Evolutionary conservation across 2,329 filamentous ascomycete genomes (phyloP), one percentile per base, ranked within the genome.

Genomic region (Talaromyces sp.): DNA sequence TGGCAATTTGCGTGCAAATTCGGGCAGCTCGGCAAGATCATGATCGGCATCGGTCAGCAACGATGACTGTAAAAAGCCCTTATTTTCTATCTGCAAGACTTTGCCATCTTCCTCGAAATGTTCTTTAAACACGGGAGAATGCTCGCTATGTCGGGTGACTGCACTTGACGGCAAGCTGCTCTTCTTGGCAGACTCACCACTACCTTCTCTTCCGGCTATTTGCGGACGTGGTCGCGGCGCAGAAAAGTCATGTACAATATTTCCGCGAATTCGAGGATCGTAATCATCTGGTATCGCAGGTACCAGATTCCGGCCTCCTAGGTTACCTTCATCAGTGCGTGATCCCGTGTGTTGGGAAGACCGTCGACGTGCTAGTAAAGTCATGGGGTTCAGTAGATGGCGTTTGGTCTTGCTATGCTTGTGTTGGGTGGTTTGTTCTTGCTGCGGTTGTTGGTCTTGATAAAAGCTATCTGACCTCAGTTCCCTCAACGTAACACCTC

Each of bases 181-280:
- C 62, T 60, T 14, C 64, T 63, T 56, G 25, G 11, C n/a, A 16
- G 52, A 55, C 25, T 62, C 58, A 21, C 58, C 23, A 40, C 52
- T 44, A n/a, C 28, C 57, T n/a, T 63, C 60, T 50, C 64, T 64
- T 46, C 64, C 65, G 35, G 68, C 66, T n/a, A 75, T 61, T 65
- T 76, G 74, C 8, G 74, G 71, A 60, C 81, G 80, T 46, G 80
- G 75, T 58, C 84, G 78, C 5, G 86, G 86, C 3, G 82, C 84
- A 56, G 84, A 87, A 71, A 88, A 88, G 68, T 88, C 86, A 73
- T 88, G 86, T 1, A 88, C 80, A 23, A 85, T 81, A 56, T 83
- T 86, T 18, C 86, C 86, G 59, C 84, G 81, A 63, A 88, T 88
- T 60, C 85, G 80, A 12, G 85, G 85, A 67, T 87, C 85, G 68